Conservation (phyloP, 2,329 filamentous ascomycete species). For the Monosporascus sp. region DNA sequence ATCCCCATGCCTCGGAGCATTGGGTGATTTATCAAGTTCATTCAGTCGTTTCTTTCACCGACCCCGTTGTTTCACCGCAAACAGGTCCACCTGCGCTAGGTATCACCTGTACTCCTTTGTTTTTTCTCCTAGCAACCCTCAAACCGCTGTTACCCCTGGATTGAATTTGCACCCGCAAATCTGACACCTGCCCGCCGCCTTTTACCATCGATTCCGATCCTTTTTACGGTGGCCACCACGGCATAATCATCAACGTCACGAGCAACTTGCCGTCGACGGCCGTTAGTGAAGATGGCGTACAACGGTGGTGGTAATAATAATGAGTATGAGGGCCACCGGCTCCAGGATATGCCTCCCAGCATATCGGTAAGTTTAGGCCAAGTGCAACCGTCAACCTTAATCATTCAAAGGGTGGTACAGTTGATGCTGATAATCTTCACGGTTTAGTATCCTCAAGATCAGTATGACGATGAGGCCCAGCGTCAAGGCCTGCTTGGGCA, state of each 20-base stretch:
- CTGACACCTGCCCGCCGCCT: background rate
- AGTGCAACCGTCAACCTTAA: slow-evolving; percentile 7
- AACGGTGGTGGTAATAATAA: slow-evolving; percentile 51
- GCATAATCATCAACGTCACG: background rate
- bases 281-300: slow-evolving; percentile 52
- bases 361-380: slow-evolving; percentile 48
- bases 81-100: slow-evolving; percentile 13
- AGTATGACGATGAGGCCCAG: slow-evolving; percentile 52
- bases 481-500: slow-evolving; percentile 50
- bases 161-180: slow-evolving; percentile 4
- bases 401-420: slow-evolving; percentile 1
- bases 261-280: slow-evolving; percentile 11
- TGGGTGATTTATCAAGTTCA: slow-evolving; percentile 19
- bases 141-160: slow-evolving; percentile 15
- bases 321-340: slow-evolving; percentile 57
- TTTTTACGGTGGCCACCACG: background rate
- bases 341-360: slow-evolving; percentile 60
- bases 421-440: slow-evolving; percentile 4
- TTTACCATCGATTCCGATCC: background rate
- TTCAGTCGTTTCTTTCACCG: slow-evolving; percentile 7
- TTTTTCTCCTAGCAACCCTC: slow-evolving; percentile 12
- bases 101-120: slow-evolving; percentile 12
- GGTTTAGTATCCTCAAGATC: slow-evolving; percentile 49
- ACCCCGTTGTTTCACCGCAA: slow-evolving; percentile 12
- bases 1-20: slow-evolving; percentile 15